A percentile compares a stretch with the other conserved stretches of the same genome.
Conservation (phyloP, 768 basidiomycete species). For the Gautieria morchelliformis region DNA sequence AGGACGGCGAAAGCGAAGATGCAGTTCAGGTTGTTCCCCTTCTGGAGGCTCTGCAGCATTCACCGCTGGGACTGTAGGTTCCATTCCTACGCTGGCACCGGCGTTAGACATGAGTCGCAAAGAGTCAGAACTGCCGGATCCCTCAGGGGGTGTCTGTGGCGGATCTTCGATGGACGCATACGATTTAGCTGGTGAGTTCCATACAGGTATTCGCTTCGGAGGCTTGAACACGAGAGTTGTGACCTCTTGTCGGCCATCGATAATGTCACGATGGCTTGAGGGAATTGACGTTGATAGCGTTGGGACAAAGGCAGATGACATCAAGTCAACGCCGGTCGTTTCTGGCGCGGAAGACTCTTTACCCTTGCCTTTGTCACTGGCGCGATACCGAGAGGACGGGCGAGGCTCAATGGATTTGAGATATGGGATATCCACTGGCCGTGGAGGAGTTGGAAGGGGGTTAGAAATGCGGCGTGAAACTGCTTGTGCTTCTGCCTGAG, state of each 20-base stretch:
- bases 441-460: conserved; percentile 49
- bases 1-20: too few species aligned
- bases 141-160: background rate
- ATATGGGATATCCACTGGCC: conserved; percentile 26
- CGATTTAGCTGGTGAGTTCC: background rate
- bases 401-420: background rate
- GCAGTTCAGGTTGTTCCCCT: too few species aligned
- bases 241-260: background rate
- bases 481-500: background rate
- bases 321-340: background rate
- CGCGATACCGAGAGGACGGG: background rate
- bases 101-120: background rate
- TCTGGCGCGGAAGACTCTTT: background rate
- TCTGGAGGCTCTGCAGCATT: too few species aligned
- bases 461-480: conserved; percentile 28
- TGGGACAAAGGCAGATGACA: conserved; percentile 7
- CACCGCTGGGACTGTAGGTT: background rate
- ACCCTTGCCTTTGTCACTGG: background rate
- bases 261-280: background rate
- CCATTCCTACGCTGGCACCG: background rate
- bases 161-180: background rate
- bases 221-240: conserved; percentile 8
- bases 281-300: background rate
- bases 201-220: background rate
- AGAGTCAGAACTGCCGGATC: background rate